Evolutionary conservation across 2,329 filamentous ascomycete genomes (phyloP).

Genomic region (Pseudopithomyces chartarum): DNA sequence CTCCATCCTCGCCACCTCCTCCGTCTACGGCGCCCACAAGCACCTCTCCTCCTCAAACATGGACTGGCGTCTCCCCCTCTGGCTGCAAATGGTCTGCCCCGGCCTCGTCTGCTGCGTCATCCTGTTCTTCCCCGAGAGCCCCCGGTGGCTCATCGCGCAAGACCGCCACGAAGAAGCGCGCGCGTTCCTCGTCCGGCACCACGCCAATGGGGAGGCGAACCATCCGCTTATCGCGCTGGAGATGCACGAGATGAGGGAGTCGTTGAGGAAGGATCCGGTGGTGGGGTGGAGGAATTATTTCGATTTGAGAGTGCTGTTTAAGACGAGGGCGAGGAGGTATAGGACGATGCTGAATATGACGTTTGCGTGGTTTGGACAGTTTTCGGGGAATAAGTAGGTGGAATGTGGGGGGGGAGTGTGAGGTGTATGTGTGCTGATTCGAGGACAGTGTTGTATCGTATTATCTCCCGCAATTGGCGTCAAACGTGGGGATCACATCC

Average conservation of each 20-base stretch:
- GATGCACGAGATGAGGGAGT: constrained; percentile 38
- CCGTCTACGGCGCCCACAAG: constrained; percentile 29
- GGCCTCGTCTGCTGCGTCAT: constrained; percentile 22
- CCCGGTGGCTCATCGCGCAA: constrained; percentile 28
- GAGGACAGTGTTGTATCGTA: constrained; percentile 29
- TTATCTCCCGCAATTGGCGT: constrained; percentile 39
- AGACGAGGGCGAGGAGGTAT: constrained; percentile 26
- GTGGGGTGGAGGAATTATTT: constrained; percentile 28
- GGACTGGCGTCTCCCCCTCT: constrained; percentile 28
- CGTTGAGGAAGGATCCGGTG: constrained; percentile 20
- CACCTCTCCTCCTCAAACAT: constrained; percentile 22
- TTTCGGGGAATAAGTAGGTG: constrained; percentile 39
- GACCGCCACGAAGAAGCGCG: constrained; percentile 30
- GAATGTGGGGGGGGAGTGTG: not conserved
- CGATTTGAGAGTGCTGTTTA: constrained; percentile 22
- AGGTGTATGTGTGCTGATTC: not conserved
- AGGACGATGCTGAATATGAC: constrained; percentile 31
- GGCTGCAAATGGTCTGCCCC: constrained; percentile 30
- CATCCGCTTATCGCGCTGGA: constrained; percentile 34
- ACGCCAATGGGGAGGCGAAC: constrained; percentile 51
- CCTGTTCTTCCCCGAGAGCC: constrained; percentile 26
- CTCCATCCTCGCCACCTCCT: constrained; percentile 27
- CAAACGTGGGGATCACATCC: constrained; percentile 39
- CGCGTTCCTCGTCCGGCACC: constrained; percentile 56
- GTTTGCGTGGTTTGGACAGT: constrained; percentile 46